Percentiles rank a stretch among this genome's conserved stretches.
Evolutionary conservation across 1,139 yeast species (phyloP).

Genomic region (Wickerhamomyces sp.): DNA sequence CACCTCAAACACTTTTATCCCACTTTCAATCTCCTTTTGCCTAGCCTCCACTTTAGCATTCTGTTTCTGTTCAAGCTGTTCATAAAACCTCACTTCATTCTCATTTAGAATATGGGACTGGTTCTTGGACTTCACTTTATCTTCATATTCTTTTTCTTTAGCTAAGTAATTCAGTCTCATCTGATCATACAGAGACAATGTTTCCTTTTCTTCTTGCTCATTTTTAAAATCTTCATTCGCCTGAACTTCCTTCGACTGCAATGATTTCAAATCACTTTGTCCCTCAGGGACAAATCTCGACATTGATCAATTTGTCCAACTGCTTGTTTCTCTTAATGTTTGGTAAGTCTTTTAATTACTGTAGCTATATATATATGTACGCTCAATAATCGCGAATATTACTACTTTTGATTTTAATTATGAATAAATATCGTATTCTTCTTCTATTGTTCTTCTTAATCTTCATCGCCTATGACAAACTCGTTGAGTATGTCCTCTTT

Average conservation of each 20-base stretch:
- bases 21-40: conserved; percentile 17
- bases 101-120: conserved; percentile 17
- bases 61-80: conserved; percentile 8
- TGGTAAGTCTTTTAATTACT: not conserved
- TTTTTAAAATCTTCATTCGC: conserved; percentile 15
- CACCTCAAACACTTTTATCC: conserved; percentile 16
- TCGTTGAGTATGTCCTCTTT: conserved; percentile 42
- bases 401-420: not conserved
- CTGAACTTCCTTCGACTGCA: conserved; percentile 12
- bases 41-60: conserved; percentile 7
- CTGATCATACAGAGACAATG: conserved; percentile 22
- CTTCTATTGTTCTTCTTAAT: conserved; percentile 1
- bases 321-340: not conserved
- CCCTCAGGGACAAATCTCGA: conserved; percentile 25
- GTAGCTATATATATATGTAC: too few species aligned
- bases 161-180: conserved; percentile 21
- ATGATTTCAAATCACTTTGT: conserved; percentile 18
- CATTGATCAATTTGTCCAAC: conserved; percentile 14
- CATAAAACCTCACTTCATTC: conserved; percentile 18
- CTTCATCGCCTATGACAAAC: conserved; percentile 37
- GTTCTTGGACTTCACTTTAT: conserved; percentile 18
- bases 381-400: not conserved
- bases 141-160: conserved; percentile 21
- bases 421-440: not conserved
- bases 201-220: conserved; percentile 20